phyloP scores from a whole-genome alignment of 768 basidiomycete species.

The Myochromella boudieri region DNA sequence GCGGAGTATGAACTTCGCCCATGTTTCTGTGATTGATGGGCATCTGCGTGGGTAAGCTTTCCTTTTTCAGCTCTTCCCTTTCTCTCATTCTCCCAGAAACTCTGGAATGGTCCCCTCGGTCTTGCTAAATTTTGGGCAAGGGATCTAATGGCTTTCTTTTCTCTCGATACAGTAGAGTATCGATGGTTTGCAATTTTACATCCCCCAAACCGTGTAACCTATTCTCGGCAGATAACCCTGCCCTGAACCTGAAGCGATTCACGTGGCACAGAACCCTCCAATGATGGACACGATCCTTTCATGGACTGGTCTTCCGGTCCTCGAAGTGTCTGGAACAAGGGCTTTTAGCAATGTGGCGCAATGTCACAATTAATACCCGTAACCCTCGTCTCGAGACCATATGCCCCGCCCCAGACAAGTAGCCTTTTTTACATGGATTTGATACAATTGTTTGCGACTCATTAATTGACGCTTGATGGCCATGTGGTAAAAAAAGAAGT shows the following conservation, averaged over 20 bases:
- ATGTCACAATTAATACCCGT: neutral
- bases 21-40: constrained; percentile 44
- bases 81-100: constrained; percentile 16
- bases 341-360: constrained; percentile 12
- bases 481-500: too few relatives aligned
- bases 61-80: constrained; percentile 27
- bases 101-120: constrained; percentile 9
- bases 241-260: constrained; percentile 15
- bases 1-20: constrained; percentile 43
- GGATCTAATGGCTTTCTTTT: neutral
- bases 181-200: constrained; percentile 9
- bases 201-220: neutral
- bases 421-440: neutral
- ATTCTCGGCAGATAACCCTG: constrained; percentile 1
- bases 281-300: neutral
- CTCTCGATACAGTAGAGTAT: neutral
- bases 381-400: neutral
- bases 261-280: constrained; percentile 9
- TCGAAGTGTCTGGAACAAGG: neutral
- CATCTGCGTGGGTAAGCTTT: constrained; percentile 46
- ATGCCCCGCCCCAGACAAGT: neutral
- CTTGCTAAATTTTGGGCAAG: neutral
- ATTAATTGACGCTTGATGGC: constrained; percentile 2
- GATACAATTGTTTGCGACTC: neutral
- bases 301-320: neutral